Percentiles rank a stretch among this genome's conserved stretches.
phyloP scores from a whole-genome alignment of 2,329 filamentous ascomycete species.

The Ciborinia camelliae region DNA sequence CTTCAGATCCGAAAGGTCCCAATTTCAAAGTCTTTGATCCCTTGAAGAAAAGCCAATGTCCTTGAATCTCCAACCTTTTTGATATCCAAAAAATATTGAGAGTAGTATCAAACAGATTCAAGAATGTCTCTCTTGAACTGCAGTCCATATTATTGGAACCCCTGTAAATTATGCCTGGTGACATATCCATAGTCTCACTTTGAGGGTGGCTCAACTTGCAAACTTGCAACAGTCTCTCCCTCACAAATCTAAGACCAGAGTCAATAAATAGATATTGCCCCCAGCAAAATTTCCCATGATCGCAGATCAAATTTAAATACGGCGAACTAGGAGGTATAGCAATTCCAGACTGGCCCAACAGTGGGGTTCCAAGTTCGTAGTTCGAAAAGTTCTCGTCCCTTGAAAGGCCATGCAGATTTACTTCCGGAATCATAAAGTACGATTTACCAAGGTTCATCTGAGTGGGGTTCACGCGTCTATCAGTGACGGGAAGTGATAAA shows the following conservation, averaged over 20 bases:
- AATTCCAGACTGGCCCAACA: not conserved
- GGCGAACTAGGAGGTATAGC: not conserved
- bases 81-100: not conserved
- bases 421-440: not conserved
- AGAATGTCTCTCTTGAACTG: not conserved
- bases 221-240: not conserved
- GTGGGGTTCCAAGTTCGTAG: not conserved
- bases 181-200: not conserved
- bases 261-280: not conserved
- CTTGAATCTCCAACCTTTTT: too few relatives aligned
- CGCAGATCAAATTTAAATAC: not conserved
- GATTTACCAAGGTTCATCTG: not conserved
- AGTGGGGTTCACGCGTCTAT: not conserved
- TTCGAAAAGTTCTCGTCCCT: not conserved
- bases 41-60: not conserved
- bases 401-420: not conserved
- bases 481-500: not conserved
- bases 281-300: too few relatives aligned
- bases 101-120: too few relatives aligned
- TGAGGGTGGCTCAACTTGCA: not conserved
- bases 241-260: not conserved
- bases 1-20: not conserved
- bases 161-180: not conserved
- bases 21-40: not conserved
- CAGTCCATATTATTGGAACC: not conserved